phyloP scores from a whole-genome alignment of 345 rosid species.

The Gossypium bickii region DNA sequence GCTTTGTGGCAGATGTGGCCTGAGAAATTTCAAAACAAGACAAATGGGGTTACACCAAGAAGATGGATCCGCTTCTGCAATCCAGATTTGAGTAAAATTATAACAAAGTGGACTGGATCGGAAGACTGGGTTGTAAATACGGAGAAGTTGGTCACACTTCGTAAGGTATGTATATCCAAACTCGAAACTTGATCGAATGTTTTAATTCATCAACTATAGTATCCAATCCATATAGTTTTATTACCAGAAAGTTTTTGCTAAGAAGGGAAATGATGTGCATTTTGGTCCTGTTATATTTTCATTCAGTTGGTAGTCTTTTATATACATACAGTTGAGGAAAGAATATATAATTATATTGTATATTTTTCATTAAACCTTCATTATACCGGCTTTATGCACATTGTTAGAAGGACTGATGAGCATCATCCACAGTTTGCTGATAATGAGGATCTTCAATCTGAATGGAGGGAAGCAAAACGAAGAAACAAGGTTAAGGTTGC shows the following conservation, averaged over 20 bases:
- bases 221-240: neutral
- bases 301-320: neutral
- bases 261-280: neutral
- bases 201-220: slow-evolving; percentile 5
- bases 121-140: slow-evolving; percentile 67
- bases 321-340: neutral
- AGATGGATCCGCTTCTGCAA: slow-evolving; percentile 76
- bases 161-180: slow-evolving; percentile 32
- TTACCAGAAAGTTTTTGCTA: neutral
- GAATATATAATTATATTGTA: neutral
- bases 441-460: slow-evolving; percentile 45
- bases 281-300: neutral
- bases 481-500: slow-evolving; percentile 57
- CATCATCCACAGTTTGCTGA: slow-evolving; percentile 50
- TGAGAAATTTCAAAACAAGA: slow-evolving; percentile 66
- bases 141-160: slow-evolving; percentile 49
- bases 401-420: neutral
- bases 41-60: slow-evolving; percentile 78
- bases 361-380: neutral
- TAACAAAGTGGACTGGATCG: slow-evolving; percentile 60
- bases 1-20: slow-evolving; percentile 58
- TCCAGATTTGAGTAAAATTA: slow-evolving; percentile 55
- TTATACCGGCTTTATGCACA: neutral
- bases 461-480: slow-evolving; percentile 58
- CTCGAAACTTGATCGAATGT: neutral